These are phyloP conservation scores for Plasmodium ovale DNA, from an alignment of 169 alveolate species.

Conservation along the genomic window DNA sequence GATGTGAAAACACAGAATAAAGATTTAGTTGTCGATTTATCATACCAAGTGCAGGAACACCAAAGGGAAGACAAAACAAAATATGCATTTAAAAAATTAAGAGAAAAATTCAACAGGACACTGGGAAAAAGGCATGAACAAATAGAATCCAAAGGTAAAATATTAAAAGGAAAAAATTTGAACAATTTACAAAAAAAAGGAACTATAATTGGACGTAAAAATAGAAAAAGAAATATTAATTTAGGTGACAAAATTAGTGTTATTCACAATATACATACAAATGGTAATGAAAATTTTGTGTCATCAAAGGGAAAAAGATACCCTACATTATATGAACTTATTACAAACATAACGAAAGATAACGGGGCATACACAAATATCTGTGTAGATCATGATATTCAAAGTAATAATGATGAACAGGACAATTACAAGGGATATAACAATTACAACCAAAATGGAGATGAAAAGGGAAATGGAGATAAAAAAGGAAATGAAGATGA, in stretches of 20 bases:
- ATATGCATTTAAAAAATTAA: not conserved
- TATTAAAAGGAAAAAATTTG: not conserved
- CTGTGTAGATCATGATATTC: not conserved
- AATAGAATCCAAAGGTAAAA: not conserved
- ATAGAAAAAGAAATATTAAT: constrained; percentile 3
- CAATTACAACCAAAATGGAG: not conserved
- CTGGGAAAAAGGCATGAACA: not conserved
- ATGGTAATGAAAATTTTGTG: not conserved
- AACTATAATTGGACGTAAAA: not conserved
- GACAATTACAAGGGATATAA: not conserved
- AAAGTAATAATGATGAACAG: not conserved
- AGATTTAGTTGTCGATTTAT: not conserved
- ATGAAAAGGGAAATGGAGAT: no score
- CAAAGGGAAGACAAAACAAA: not conserved
- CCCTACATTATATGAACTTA: not conserved
- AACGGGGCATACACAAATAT: not conserved
- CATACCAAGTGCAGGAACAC: not conserved
- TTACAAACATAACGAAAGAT: not conserved
- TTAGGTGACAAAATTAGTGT: not conserved
- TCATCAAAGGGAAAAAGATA: not conserved
- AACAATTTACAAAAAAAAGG: not conserved
- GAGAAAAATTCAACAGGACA: not conserved
- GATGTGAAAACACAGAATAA: not conserved
- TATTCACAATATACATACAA: not conserved
- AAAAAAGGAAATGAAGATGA: no score